A percentile compares a stretch with the other conserved stretches of the same genome.
These are phyloP conservation scores for Plasmodium inui DNA, from an alignment of 169 alveolate species.

Conservation along the genomic window DNA sequence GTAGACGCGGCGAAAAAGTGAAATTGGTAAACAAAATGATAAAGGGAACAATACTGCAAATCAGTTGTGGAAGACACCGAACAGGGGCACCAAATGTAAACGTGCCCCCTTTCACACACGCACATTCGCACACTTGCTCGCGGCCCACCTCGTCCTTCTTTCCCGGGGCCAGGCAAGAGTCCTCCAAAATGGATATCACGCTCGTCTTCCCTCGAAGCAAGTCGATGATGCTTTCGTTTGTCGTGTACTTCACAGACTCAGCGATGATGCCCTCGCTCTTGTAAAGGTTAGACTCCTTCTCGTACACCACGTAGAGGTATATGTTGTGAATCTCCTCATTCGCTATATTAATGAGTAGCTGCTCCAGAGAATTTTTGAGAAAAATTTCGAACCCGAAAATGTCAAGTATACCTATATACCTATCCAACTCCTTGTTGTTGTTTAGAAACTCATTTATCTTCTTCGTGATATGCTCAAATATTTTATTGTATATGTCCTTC, in stretches of 20 bases:
- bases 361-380: slow-evolving; percentile 97
- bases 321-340: slow-evolving; percentile 91
- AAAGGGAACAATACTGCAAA: too few species aligned
- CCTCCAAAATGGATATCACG: slow-evolving; percentile 63
- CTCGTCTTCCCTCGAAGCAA: slow-evolving; percentile 67
- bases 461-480: slow-evolving; percentile 85
- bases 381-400: slow-evolving; percentile 99
- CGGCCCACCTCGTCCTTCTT: slow-evolving; percentile 39
- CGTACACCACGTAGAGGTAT: slow-evolving; percentile 60
- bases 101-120: not conserved
- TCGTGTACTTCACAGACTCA: slow-evolving; percentile 67
- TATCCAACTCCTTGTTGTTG: slow-evolving; percentile 78
- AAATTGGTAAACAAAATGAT: not conserved
- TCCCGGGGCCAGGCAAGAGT: slow-evolving; percentile 65
- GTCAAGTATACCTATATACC: slow-evolving; percentile 97
- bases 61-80: not conserved
- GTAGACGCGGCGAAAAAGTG: not conserved
- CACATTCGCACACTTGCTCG: not conserved
- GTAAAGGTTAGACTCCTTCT: slow-evolving; percentile 56
- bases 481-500: slow-evolving; percentile 86
- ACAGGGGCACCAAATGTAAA: not conserved
- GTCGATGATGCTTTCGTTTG: slow-evolving; percentile 56
- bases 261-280: slow-evolving; percentile 56
- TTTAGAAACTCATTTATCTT: slow-evolving; percentile 84
- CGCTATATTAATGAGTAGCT: slow-evolving; percentile 97